phyloP scores from a whole-genome alignment of 176 grass and related monocot species.

The Ananas comosus region DNA sequence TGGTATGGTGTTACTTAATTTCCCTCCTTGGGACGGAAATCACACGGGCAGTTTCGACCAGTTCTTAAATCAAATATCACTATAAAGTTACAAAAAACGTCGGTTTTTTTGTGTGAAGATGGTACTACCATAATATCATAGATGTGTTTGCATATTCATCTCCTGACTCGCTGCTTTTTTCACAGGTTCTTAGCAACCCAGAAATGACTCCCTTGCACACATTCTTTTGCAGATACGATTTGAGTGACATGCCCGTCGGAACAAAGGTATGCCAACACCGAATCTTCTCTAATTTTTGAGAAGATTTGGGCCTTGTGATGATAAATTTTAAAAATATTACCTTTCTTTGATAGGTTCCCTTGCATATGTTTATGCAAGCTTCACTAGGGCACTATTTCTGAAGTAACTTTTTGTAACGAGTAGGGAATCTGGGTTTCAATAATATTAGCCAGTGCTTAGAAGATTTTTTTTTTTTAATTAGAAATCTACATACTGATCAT shows the following conservation, averaged over 20 bases:
- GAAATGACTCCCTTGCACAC: constrained; percentile 93
- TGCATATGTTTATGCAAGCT: background rate
- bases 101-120: background rate
- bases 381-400: background rate
- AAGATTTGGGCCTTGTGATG: background rate
- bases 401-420: background rate
- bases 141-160: background rate
- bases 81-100: background rate
- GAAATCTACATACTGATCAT: background rate
- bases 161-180: constrained; percentile 7
- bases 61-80: background rate
- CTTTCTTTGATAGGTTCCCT: background rate
- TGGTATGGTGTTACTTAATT: no score
- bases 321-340: background rate
- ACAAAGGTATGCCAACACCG: constrained; percentile 55
- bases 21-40: no score
- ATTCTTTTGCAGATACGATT: constrained; percentile 95
- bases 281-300: background rate
- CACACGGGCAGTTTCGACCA: no score
- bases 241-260: constrained; percentile 94
- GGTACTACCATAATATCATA: background rate
- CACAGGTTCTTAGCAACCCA: constrained; percentile 90
- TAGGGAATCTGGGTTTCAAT: background rate
- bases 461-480: background rate
- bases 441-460: background rate